Conservation (phyloP, 768 basidiomycete species). For the Tulasnella calospora region DNA sequence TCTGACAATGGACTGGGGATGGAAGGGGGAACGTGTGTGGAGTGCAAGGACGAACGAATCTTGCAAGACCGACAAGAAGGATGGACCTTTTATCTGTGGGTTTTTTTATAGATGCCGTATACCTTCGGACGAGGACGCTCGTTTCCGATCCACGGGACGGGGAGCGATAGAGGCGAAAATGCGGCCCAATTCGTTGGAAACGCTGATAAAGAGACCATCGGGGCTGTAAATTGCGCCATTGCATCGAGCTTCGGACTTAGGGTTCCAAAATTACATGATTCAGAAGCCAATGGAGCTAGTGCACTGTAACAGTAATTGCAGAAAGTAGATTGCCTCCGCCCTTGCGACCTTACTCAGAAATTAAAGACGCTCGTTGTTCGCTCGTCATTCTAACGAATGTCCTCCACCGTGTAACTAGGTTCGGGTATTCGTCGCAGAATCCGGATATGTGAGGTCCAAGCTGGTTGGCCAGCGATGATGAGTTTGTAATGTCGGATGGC, state of each 20-base stretch:
- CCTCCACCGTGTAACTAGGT: not conserved
- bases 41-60: not conserved
- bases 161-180: not conserved
- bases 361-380: not conserved
- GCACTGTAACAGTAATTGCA: not conserved
- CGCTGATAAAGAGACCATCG: constrained; percentile 1
- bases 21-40: constrained; percentile 4
- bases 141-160: constrained; percentile 5
- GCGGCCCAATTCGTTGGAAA: not conserved
- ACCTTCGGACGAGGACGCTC: not conserved
- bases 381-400: not conserved
- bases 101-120: not conserved
- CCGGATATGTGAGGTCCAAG: not conserved
- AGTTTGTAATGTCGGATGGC: not conserved
- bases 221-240: not conserved
- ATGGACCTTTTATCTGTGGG: not conserved
- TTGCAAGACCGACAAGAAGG: not conserved
- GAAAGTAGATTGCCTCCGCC: not conserved
- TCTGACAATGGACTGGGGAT: not conserved
- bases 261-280: not conserved
- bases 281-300: not conserved
- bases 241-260: not conserved
- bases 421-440: not conserved
- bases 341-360: not conserved
- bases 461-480: not conserved